phyloP scores from a whole-genome alignment of 2,329 filamentous ascomycete species.

The Harringtonia lauricola region DNA sequence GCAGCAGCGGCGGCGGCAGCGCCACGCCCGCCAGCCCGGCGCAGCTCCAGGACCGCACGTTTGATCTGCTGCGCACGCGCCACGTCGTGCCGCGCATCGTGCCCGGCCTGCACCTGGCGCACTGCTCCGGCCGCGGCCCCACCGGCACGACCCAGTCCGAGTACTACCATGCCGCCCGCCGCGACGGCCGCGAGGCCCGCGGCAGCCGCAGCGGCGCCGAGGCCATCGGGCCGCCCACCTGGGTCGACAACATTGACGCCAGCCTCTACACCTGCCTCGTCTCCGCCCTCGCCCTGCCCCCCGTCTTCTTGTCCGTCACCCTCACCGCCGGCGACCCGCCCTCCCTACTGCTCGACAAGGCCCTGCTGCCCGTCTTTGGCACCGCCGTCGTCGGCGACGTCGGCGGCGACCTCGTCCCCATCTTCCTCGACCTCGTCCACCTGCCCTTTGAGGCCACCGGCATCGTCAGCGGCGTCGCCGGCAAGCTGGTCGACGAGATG shows the following conservation, averaged over 20 bases:
- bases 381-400: slow-evolving; percentile 67
- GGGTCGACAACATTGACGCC: slow-evolving; percentile 51
- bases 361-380: slow-evolving; percentile 53
- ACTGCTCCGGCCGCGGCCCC: slow-evolving; percentile 55
- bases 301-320: slow-evolving; percentile 62
- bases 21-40: slow-evolving; percentile 65
- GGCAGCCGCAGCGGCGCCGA: slow-evolving; percentile 3
- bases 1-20: slow-evolving; percentile 20
- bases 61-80: slow-evolving; percentile 68
- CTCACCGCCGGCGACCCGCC: slow-evolving; percentile 64
- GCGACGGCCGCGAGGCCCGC: slow-evolving; percentile 25
- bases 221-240: slow-evolving; percentile 17
- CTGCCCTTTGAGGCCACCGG: slow-evolving; percentile 82
- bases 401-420: slow-evolving; percentile 65
- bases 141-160: slow-evolving; percentile 9
- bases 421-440: slow-evolving; percentile 73
- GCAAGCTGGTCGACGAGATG: slow-evolving; percentile 66
- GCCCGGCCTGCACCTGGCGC: slow-evolving; percentile 58
- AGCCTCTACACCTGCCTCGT: slow-evolving; percentile 53
- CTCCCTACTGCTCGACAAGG: slow-evolving; percentile 61
- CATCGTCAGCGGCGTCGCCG: slow-evolving; percentile 89
- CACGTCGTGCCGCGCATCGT: slow-evolving; percentile 65
- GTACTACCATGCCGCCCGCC: slow-evolving; percentile 23
- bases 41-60: slow-evolving; percentile 75
- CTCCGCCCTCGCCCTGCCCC: slow-evolving; percentile 45